Evolutionary conservation across 306 rosid genomes (phyloP).

Genomic region (Inga laurina): DNA sequence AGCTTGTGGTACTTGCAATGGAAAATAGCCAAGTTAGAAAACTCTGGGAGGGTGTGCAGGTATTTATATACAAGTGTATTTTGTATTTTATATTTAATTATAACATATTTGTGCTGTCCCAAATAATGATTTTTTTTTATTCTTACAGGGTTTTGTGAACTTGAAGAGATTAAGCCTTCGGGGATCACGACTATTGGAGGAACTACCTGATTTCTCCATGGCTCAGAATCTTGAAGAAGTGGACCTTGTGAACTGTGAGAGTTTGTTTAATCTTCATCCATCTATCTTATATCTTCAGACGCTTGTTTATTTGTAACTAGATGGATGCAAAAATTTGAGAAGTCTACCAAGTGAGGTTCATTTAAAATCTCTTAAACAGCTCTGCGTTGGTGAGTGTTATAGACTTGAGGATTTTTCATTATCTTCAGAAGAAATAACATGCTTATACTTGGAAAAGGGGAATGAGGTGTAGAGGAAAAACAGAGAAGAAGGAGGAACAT

Average conservation of each 20-base stretch:
- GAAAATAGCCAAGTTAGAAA: not conserved
- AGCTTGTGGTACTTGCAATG: not conserved
- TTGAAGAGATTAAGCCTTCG: not conserved
- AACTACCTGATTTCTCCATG: not conserved
- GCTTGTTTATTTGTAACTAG: not conserved
- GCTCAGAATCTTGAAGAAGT: not conserved
- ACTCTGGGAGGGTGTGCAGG: not conserved
- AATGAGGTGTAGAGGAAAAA: too few relatives aligned
- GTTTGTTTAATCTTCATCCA: not conserved
- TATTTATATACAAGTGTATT: not conserved
- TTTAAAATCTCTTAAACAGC: not conserved
- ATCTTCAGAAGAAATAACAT: not conserved
- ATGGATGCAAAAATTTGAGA: not conserved
- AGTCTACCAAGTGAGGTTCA: not conserved
- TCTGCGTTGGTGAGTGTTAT: constrained; percentile 10
- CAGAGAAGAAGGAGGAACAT: too few relatives aligned
- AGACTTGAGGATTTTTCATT: constrained; percentile 27
- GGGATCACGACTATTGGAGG: not conserved
- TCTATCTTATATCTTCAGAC: not conserved
- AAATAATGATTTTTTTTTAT: not conserved
- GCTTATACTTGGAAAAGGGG: not conserved
- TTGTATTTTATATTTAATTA: not conserved
- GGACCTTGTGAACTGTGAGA: not conserved
- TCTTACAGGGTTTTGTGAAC: not conserved
- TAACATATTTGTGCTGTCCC: not conserved